These are phyloP conservation scores for Conringia planisiliqua DNA, from an alignment of 345 rosid genomes.

Conservation along the genomic window DNA sequence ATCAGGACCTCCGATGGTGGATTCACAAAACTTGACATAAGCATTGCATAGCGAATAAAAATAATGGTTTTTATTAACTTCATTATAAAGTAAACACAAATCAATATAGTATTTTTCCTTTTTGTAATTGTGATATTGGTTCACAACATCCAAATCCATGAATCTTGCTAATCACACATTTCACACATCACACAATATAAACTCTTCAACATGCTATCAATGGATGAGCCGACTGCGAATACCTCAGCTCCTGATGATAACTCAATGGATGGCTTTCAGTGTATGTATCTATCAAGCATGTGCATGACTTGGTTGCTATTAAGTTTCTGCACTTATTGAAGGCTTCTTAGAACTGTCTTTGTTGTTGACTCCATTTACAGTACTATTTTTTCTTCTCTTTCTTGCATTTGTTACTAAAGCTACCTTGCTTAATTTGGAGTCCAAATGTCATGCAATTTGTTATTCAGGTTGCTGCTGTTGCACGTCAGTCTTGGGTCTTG, in stretches of 20 bases:
- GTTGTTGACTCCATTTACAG: slow-evolving; percentile 41
- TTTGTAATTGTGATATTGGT: too few relatives aligned
- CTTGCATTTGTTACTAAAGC: not conserved
- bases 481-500: slow-evolving; percentile 70
- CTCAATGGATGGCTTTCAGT: slow-evolving; percentile 93
- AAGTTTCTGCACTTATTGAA: not conserved
- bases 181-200: too few relatives aligned
- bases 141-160: too few relatives aligned
- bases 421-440: not conserved
- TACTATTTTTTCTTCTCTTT: not conserved
- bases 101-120: too few relatives aligned
- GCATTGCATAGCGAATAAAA: too few relatives aligned
- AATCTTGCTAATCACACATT: slow-evolving; percentile 73
- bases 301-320: not conserved
- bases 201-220: slow-evolving; percentile 86
- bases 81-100: too few relatives aligned
- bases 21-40: too few relatives aligned
- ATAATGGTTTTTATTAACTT: too few relatives aligned
- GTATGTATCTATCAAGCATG: slow-evolving; percentile 44
- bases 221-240: slow-evolving; percentile 65
- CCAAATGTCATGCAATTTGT: not conserved
- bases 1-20: too few relatives aligned
- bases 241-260: slow-evolving; percentile 62
- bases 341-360: slow-evolving; percentile 49
- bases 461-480: slow-evolving; percentile 50